phyloP scores from a whole-genome alignment of 2,329 filamentous ascomycete genomes.

The Microsporum canis region DNA sequence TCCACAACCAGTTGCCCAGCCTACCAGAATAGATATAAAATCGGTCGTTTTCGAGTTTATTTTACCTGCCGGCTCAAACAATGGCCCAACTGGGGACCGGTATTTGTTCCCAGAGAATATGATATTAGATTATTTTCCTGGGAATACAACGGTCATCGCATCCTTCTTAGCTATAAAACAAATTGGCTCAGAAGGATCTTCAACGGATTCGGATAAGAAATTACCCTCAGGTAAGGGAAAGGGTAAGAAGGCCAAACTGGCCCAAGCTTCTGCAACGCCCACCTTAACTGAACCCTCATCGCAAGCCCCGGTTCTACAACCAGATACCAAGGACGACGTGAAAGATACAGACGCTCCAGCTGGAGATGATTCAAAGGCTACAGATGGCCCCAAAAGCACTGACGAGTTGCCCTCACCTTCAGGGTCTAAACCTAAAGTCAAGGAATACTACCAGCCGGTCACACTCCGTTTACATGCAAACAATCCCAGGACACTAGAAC shows the following conservation, averaged over 20 bases:
- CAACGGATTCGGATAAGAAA: slow-evolving; percentile 20
- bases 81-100: slow-evolving; percentile 36
- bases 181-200: slow-evolving; percentile 23
- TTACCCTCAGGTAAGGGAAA: slow-evolving; percentile 24
- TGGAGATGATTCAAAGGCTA: slow-evolving; percentile 14
- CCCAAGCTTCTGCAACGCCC: slow-evolving; percentile 16
- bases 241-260: slow-evolving; percentile 27
- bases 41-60: slow-evolving; percentile 40
- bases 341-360: slow-evolving; percentile 15
- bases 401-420: slow-evolving; percentile 7
- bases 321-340: background rate
- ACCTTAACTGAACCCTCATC: slow-evolving; percentile 12
- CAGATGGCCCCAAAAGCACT: slow-evolving; percentile 7
- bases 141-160: slow-evolving; percentile 35
- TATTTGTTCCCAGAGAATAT: slow-evolving; percentile 40
- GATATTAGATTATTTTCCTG: slow-evolving; percentile 38
- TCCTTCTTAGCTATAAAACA: slow-evolving; percentile 39
- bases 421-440: slow-evolving; percentile 19
- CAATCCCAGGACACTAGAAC: slow-evolving; percentile 43
- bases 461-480: slow-evolving; percentile 47
- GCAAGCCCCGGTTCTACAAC: slow-evolving; percentile 3
- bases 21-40: slow-evolving; percentile 33
- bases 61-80: slow-evolving; percentile 31
- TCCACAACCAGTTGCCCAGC: slow-evolving; percentile 19
- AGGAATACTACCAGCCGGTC: slow-evolving; percentile 41